Conservation (phyloP, 495 filamentous ascomycete species). For the Hypoxylon fragiforme region DNA sequence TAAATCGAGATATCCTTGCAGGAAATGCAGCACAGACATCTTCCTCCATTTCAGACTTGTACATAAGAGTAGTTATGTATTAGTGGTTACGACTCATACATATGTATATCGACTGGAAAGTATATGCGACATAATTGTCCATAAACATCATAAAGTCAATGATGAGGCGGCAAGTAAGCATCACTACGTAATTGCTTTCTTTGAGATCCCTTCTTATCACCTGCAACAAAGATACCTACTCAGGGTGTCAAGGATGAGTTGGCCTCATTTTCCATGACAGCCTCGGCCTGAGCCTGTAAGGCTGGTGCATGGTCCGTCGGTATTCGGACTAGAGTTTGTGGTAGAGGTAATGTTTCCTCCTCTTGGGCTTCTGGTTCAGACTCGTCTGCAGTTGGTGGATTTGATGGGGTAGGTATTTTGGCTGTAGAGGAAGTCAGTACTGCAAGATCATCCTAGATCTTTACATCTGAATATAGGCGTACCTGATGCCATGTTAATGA, state of each 20-base stretch:
- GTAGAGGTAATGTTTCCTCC: conserved; percentile 56
- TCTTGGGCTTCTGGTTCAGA: conserved; percentile 41
- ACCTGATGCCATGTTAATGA: conserved; percentile 96
- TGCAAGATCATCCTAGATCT: background rate
- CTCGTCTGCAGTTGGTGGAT: conserved; percentile 49
- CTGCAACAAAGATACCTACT: background rate
- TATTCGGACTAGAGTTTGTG: conserved; percentile 80
- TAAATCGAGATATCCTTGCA: conserved; percentile 1
- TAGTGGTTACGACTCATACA: no score
- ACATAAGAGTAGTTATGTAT: background rate
- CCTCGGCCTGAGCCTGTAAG: conserved; percentile 55
- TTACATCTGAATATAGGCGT: conserved; percentile 42
- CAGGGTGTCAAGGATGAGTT: conserved; percentile 25
- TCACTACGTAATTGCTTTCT: no score
- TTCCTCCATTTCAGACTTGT: no score
- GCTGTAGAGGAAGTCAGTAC: conserved; percentile 41
- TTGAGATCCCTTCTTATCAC: no score
- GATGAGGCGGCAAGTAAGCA: no score
- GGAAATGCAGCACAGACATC: background rate
- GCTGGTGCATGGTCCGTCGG: conserved; percentile 67
- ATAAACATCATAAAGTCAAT: no score
- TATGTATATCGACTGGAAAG: no score
- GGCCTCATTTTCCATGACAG: conserved; percentile 42
- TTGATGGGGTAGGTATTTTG: conserved; percentile 60
- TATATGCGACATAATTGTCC: no score